Percentiles rank a stretch among this genome's conserved stretches.
Evolutionary conservation across 202 grass and related monocot genomes (phyloP).

Genomic region (Carex sylvatica): DNA sequence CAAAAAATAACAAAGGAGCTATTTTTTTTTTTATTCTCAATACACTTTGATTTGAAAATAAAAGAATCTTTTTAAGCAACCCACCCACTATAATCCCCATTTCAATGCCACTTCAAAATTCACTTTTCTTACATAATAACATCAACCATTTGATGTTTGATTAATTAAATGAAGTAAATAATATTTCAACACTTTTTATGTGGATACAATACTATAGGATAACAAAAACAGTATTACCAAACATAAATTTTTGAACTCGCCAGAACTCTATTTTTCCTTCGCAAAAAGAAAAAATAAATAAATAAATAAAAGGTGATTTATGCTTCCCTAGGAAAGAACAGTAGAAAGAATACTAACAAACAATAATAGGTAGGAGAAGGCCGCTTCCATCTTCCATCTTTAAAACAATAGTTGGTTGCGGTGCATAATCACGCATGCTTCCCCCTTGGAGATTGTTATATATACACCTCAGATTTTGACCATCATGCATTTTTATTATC

Average conservation of each 20-base stretch:
- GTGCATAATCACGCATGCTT: conserved; percentile 67
- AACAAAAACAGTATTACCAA: neutral
- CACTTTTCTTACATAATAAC: neutral
- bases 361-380: conserved; percentile 93
- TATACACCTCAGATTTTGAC: conserved; percentile 66
- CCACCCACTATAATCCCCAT: neutral
- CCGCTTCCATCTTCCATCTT: conserved; percentile 93
- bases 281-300: conserved; percentile 8
- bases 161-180: neutral
- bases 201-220: neutral
- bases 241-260: neutral
- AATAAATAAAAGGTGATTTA: neutral
- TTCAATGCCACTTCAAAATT: neutral
- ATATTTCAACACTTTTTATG: neutral
- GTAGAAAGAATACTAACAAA: conserved; percentile 57
- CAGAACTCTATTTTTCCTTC: neutral
- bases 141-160: neutral
- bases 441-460: conserved; percentile 76
- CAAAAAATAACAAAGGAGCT: neutral
- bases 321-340: neutral
- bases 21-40: neutral
- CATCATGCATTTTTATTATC: conserved; percentile 92
- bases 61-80: neutral
- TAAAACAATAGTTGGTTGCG: conserved; percentile 87
- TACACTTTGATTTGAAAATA: neutral